phyloP scores from a whole-genome alignment of 805 yeast genomes.

The Wickerhamiella qilinensis region DNA sequence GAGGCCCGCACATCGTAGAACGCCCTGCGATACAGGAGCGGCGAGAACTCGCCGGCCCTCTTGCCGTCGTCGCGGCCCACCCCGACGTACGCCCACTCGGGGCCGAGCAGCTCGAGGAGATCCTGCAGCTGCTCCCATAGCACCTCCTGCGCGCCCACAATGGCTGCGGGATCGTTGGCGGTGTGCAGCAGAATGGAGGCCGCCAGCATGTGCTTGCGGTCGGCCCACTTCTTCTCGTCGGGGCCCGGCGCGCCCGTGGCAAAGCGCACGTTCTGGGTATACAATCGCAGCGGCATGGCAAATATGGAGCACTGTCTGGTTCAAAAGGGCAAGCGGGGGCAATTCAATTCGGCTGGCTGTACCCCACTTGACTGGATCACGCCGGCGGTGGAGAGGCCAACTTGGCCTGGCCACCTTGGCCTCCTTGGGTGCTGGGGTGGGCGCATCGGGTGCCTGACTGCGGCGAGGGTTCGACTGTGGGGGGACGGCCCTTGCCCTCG shows the following conservation, averaged over 20 bases:
- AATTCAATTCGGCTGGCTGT: too few relatives aligned
- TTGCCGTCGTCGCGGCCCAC: constrained; percentile 40
- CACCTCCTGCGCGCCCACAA: constrained; percentile 36
- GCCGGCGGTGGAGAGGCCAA: too few relatives aligned
- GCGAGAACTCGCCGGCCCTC: constrained; percentile 34
- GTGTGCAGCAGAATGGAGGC: constrained; percentile 26
- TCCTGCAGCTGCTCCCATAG: constrained; percentile 31
- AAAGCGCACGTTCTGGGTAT: constrained; percentile 17
- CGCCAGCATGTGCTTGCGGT: constrained; percentile 25
- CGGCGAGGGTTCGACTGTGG: too few relatives aligned
- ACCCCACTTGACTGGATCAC: too few relatives aligned
- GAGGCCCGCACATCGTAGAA: constrained; percentile 27
- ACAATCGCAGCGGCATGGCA: constrained; percentile 6
- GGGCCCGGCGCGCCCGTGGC: constrained; percentile 6
- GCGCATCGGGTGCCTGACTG: too few relatives aligned
- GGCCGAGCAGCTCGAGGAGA: constrained; percentile 22
- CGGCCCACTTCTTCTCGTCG: constrained; percentile 30
- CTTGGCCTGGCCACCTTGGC: too few relatives aligned
- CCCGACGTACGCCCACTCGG: constrained; percentile 31
- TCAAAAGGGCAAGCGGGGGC: too few relatives aligned
- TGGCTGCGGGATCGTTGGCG: constrained; percentile 20
- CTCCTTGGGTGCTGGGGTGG: too few relatives aligned
- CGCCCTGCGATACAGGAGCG: constrained; percentile 27
- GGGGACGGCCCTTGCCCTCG: too few relatives aligned
- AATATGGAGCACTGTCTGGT: too few relatives aligned